Percentiles rank a stretch among this genome's conserved stretches.
phyloP scores from a whole-genome alignment of 1,284 basidiomycete species.

The Apiotrichum brassicae region DNA sequence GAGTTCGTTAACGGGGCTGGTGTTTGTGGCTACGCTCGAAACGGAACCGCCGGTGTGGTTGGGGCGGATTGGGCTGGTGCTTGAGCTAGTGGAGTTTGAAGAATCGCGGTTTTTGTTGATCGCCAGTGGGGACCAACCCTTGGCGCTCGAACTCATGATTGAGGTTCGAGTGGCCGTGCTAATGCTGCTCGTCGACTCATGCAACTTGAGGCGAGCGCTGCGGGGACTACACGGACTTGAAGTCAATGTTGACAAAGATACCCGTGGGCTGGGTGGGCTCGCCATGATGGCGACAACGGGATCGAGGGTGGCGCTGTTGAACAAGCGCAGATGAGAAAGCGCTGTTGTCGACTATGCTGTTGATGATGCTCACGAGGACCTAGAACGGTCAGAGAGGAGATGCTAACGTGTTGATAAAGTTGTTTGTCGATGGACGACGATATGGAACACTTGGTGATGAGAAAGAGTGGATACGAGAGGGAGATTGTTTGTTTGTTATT shows the following conservation, averaged over 20 bases:
- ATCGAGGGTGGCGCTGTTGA: too few relatives aligned
- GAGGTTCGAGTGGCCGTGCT: conserved; percentile 29
- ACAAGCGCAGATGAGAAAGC: background rate
- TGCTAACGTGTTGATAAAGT: too few relatives aligned
- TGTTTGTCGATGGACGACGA: background rate
- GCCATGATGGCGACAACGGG: conserved; percentile 6
- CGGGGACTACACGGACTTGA: background rate
- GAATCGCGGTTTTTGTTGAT: conserved; percentile 37
- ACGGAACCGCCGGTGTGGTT: conserved; percentile 17
- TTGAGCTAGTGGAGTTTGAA: background rate
- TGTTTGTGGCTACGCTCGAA: background rate
- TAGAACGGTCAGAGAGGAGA: too few relatives aligned
- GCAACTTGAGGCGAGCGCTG: conserved; percentile 1
- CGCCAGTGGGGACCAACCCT: conserved; percentile 48
- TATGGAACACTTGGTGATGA: too few relatives aligned
- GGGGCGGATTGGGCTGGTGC: conserved; percentile 17
- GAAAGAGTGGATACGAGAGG: background rate
- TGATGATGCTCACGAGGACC: too few relatives aligned
- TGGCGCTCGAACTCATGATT: conserved; percentile 43
- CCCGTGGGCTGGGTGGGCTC: background rate
- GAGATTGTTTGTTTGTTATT: background rate
- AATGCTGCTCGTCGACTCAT: conserved; percentile 6
- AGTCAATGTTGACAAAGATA: background rate
- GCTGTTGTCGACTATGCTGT: background rate
- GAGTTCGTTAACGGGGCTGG: background rate